Base-by-base conservation (phyloP, 345 rosid genomes). In the Nasturtium officinale region DNA sequence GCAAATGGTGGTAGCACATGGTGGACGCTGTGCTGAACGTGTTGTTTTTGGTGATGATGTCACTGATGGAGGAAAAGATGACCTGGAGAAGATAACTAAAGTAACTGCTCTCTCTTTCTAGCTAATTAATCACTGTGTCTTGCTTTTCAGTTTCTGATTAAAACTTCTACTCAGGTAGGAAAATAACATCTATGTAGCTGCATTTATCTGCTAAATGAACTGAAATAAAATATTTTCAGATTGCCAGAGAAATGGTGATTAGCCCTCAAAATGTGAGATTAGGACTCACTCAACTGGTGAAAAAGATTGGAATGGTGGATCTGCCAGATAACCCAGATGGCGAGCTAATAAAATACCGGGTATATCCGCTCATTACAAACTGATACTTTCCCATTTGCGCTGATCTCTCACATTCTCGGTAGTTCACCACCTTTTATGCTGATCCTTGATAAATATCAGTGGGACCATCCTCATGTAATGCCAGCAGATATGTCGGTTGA, bases 1-100 rank as follows among this genome's bases (percentile, higher is more conserved):
- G 98, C 98, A 94, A 85, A 94, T 91, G 97, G 95, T 91, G 75
- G 96, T 94, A 60, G 90, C 98, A 81, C 97, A 94, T 72, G 98
- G 97, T 61, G 98, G 98, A 25, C 88, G 88, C 6, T 94, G 98
- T 83, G 97, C 98, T 54, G 98, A 94, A 71, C 83, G 77, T 54
- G 77, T 94, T 71, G 88, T 94, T 57, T 89, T 85, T 70, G 97
- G 97, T 0, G 87, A 91, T 77, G 90, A 93, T 63, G 72, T 94
- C 67, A 94, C 93, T 52, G 97, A 94, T 83, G 98, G 96, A 69
- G 98, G 98, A 73, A 83, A 77, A 80, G 96, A 94, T 83, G 98
- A 94, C 77, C 83, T 91, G 58, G 89, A 86, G 78, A 94, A 86
- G 80, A 94, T 94, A 82, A 94, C 97, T 23, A 89, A 84, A 87